A percentile compares a stretch with the other conserved stretches of the same genome.
phyloP scores from a whole-genome alignment of 2,329 filamentous ascomycete species.

The Zalaria sp. region DNA sequence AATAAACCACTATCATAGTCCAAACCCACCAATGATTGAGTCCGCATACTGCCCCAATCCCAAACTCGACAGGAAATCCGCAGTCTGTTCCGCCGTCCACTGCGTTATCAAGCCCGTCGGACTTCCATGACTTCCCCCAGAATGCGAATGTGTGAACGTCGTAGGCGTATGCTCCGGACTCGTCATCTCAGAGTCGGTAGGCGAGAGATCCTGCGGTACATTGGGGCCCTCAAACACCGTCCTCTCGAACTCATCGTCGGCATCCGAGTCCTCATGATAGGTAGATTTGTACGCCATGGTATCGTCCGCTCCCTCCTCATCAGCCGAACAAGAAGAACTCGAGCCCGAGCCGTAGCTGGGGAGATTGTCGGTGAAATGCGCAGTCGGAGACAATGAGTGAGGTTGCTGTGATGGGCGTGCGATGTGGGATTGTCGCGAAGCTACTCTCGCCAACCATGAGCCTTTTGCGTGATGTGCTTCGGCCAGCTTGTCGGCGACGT shows the following conservation, averaged over 20 bases:
- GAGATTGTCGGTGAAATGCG: slow-evolving; percentile 1
- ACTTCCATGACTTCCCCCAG: slow-evolving; percentile 46
- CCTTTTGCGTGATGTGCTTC: slow-evolving; percentile 7
- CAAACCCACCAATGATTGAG: slow-evolving; percentile 58
- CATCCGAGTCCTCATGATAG: slow-evolving; percentile 66
- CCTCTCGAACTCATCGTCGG: slow-evolving; percentile 53
- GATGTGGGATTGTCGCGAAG: slow-evolving; percentile 8
- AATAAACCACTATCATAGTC: slow-evolving; percentile 4
- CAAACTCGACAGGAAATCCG: slow-evolving; percentile 71
- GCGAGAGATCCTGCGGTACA: slow-evolving; percentile 42
- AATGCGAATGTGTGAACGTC: slow-evolving; percentile 50
- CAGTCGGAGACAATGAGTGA: no score
- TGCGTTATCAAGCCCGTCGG: slow-evolving; percentile 65
- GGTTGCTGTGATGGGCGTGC: slow-evolving; percentile 1
- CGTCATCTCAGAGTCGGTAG: slow-evolving; percentile 32
- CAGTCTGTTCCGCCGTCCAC: slow-evolving; percentile 77
- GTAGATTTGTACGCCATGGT: slow-evolving; percentile 28
- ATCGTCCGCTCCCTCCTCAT: slow-evolving; percentile 2
- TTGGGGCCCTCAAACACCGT: slow-evolving; percentile 49
- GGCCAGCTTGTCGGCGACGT: slow-evolving; percentile 5
- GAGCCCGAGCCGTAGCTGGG: background rate
- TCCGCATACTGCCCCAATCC: slow-evolving; percentile 73
- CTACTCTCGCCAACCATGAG: slow-evolving; percentile 14
- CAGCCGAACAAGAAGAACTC: background rate
- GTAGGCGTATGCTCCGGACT: slow-evolving; percentile 60